phyloP scores from a whole-genome alignment of 495 filamentous ascomycete species.

The Tuber borchii region DNA sequence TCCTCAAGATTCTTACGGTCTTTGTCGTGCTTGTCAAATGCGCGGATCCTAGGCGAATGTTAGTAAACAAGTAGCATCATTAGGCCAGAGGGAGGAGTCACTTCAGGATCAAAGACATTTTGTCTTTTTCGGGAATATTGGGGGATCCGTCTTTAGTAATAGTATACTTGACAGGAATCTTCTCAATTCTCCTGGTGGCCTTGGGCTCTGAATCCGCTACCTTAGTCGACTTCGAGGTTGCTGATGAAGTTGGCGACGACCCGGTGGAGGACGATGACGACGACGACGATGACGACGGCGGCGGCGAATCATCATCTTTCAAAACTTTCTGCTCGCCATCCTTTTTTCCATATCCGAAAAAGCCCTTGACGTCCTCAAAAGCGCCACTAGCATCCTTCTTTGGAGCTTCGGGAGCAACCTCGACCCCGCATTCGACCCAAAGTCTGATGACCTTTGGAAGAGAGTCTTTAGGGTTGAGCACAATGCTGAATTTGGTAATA shows the following conservation, averaged over 20 bases:
- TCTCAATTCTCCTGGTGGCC: slow-evolving; percentile 56
- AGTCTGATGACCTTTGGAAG: slow-evolving; percentile 72
- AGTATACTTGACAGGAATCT: slow-evolving; percentile 62
- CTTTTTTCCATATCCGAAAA: slow-evolving; percentile 87
- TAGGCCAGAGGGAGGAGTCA: neutral
- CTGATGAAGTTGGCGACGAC: slow-evolving; percentile 41
- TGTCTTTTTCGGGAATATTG: slow-evolving; percentile 39
- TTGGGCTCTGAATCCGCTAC: slow-evolving; percentile 48
- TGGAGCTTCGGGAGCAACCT: slow-evolving; percentile 50
- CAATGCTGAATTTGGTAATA: slow-evolving; percentile 67
- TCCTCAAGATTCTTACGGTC: slow-evolving; percentile 74
- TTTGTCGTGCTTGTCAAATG: slow-evolving; percentile 57
- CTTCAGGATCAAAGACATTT: slow-evolving; percentile 24
- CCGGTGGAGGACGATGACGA: slow-evolving; percentile 45
- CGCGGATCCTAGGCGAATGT: slow-evolving; percentile 21
- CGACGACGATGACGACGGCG: slow-evolving; percentile 48
- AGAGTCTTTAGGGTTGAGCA: slow-evolving; percentile 66
- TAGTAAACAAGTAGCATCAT: slow-evolving; percentile 1
- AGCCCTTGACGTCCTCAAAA: slow-evolving; percentile 78
- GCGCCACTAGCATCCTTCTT: slow-evolving; percentile 64
- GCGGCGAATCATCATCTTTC: slow-evolving; percentile 54
- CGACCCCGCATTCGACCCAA: slow-evolving; percentile 75
- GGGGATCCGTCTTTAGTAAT: slow-evolving; percentile 58
- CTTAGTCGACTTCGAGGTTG: slow-evolving; percentile 43
- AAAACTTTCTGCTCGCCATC: slow-evolving; percentile 67